These are phyloP conservation scores for Gynostemma pentaphyllum DNA, from an alignment of 306 rosid species.

Conservation along the genomic window DNA sequence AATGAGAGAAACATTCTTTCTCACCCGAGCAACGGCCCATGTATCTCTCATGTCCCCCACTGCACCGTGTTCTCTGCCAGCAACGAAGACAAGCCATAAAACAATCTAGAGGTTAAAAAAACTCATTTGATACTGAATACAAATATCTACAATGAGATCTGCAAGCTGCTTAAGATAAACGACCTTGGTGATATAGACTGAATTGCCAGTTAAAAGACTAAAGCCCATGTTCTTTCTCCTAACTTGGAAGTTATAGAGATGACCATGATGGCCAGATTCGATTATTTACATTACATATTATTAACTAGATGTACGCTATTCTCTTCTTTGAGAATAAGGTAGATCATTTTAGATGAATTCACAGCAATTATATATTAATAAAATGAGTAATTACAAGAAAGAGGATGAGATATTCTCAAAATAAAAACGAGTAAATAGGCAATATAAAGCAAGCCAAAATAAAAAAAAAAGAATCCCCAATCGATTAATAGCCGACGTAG, in stretches of 20 bases:
- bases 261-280: neutral
- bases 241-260: slow-evolving; percentile 1
- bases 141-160: neutral
- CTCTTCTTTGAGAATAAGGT: too few species aligned
- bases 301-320: too few species aligned
- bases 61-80: slow-evolving; percentile 83
- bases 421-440: too few species aligned
- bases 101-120: neutral
- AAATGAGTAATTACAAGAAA: too few species aligned
- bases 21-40: slow-evolving; percentile 86
- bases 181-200: neutral
- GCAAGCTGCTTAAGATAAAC: neutral
- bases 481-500: too few species aligned
- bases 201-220: neutral
- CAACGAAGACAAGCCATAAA: slow-evolving; percentile 9
- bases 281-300: neutral
- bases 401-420: too few species aligned
- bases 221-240: neutral
- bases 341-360: too few species aligned
- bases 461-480: too few species aligned
- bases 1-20: slow-evolving; percentile 77
- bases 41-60: slow-evolving; percentile 97
- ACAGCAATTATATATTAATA: too few species aligned
- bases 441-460: too few species aligned
- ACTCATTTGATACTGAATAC: neutral